Base-by-base conservation (phyloP, 768 basidiomycete species). In the Gymnopilus dilepis region DNA sequence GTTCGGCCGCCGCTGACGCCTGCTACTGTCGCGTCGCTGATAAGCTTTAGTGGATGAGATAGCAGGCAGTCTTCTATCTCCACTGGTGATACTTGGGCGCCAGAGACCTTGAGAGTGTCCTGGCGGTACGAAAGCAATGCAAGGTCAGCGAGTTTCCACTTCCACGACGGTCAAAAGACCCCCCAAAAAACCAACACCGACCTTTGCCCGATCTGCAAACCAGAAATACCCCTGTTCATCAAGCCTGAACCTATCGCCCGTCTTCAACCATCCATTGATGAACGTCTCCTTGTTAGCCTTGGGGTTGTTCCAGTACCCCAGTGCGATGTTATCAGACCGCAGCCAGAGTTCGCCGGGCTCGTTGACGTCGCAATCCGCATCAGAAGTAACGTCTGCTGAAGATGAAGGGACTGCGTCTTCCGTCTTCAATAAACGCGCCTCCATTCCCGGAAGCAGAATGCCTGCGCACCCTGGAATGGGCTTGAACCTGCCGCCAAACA, bases 71-170 rank as follows among this genome's bases (percentile, higher is more conserved):
- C 79, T 70, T 94, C 92, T 54, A 94, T 88, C 69, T 94, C 92
- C 17, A 83, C 81, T 0, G 92, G 92, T 0, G 92, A 91, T 0
- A 94, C 92, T 73, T 94, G 92, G 51, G 78, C 79, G 3, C 92
- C 92, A 0, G 90, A 91, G 2, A 94, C 82, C 69, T 94, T 94
- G 21, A 94, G 78, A 0, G 86, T 92, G 68, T 94, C 92, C 87
- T 91, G 51, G 22, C 48, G n/a, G n/a, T n/a, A n/a, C n/a, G n/a
- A 52, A 37, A 53, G 28, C 12, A 37, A 15, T 34, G 6, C 9
- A 61, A 40, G 28, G 5, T 3, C 22, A 63, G 1, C 26, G 37
- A 15, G n/a, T n/a, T n/a, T n/a, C n/a, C n/a, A n/a, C n/a, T n/a
- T n/a, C n/a, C n/a, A n/a, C n/a, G n/a, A n/a, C n/a, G n/a, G n/a